Base-by-base conservation (phyloP, 257 asterid species). In the Perilla frutescens region DNA sequence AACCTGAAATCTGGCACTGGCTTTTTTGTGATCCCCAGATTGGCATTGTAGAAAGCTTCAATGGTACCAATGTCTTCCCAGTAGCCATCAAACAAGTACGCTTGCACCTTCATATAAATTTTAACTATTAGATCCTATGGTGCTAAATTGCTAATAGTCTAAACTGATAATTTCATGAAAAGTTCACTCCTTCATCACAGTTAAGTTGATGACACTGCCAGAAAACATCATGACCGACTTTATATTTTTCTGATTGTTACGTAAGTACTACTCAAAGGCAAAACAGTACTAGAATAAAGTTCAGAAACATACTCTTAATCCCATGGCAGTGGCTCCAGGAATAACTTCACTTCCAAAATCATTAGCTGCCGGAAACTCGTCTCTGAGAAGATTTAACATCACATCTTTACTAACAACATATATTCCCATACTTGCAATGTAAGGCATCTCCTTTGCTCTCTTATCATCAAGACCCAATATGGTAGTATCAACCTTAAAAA, bases 21-120 rank as follows among this genome's bases (percentile, higher is more conserved):
- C 80, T 91, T 93, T 65, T 93, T 93, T 4, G 97, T 93, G 74
- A 93, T 91, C 56, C 98, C 97, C 48, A 93, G 82, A 83, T 93
- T 93, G 62, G 98, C 98, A 79, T 93, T 93, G 79, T 93, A 93
- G 83, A 93, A 93, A 74, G 98, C 98, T 84, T 93, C 98, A 77
- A 93, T 93, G 13, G 98, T 93, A 71, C 98, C 98, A 79, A 93
- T 93, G 79, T 93, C 98, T 83, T 93, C 98, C 98, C 97, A 93
- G 84, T 93, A 93, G 75, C 98, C 98, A 76, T 93, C 97, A 77
- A 83, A 93, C 77, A 93, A 81, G 83, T 93, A 88, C 61, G 98
- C 98, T 88, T 93, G 98, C 74, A 93, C 98, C 98, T 93, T 71
- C 4, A 67, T 4, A 51, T 7, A 76, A 40, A 56, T 70, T 15